Base-by-base conservation (phyloP, 257 asterid species). In the Nicotiana obtusifolia region DNA sequence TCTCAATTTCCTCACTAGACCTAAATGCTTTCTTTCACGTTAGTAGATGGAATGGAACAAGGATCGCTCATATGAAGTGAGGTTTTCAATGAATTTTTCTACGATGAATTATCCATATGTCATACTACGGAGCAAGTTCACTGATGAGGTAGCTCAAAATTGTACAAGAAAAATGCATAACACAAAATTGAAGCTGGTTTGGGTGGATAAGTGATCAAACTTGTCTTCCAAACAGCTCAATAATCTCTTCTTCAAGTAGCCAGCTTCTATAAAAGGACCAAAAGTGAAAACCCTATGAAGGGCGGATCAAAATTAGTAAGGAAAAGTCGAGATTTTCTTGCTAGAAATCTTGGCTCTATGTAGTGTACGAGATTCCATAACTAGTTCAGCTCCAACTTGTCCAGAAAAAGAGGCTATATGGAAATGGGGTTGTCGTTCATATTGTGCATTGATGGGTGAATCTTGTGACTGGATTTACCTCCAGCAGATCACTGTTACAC, bases 401-500 rank as follows among this genome's bases (percentile, higher is more conserved):
- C 59, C 13, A 41, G 57, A 71, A 41, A 71, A 44, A 56, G 35
- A 20, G 52, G n/a, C 78, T 71, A 71, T 14, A 17, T 10, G 11
- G 19, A 71, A 22, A 44, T 3, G 22, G 1, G 2, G 33, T 13
- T 37, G 59, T 22, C 78, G 35, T 73, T 73, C 78, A 7, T 44
- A 47, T 14, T 44, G 22, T 7, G 35, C 15, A 47, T 47, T 73
- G 79, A 7, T 47, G 7, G 24, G 60, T 41, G 61, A 73, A 47
- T 73, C 41, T 13, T 73, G 79, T 22, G 79, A 73, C 79, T 73
- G 24, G 79, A 49, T 73, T 44, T 73, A 24, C 79, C 79, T 47
- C 8, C 16, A 47, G 24, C 15, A 47, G 79, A 73, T 47, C 61
- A 73, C 41, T 73, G 62, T 73, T 24, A 47, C 13, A 60, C 15